Evolutionary conservation across 2,329 filamentous ascomycete species (phyloP).

Genomic region (Shiraia bambusicola): DNA sequence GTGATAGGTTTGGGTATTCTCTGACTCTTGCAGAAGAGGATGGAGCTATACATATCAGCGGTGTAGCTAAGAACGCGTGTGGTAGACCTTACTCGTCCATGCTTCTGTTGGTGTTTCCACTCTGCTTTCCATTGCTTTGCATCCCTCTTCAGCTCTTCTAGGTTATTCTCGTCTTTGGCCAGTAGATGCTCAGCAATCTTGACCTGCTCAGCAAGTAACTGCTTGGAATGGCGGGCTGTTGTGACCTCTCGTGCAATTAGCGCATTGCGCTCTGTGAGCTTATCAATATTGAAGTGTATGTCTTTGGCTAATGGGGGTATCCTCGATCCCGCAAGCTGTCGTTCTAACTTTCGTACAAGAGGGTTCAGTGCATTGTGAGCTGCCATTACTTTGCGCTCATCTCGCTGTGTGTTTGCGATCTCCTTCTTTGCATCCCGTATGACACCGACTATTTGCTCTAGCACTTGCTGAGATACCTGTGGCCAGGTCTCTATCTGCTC

Average conservation of each 20-base stretch:
- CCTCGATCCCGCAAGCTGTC: slow-evolving; percentile 62
- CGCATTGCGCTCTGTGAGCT: slow-evolving; percentile 60
- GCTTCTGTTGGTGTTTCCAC: slow-evolving; percentile 36
- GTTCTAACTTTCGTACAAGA: slow-evolving; percentile 58
- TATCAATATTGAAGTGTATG: slow-evolving; percentile 65
- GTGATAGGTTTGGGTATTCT: slow-evolving; percentile 14
- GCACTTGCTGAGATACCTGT: slow-evolving; percentile 56
- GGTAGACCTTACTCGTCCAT: slow-evolving; percentile 26
- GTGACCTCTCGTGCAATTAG: slow-evolving; percentile 54
- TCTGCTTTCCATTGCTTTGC: slow-evolving; percentile 30
- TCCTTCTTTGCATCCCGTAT: slow-evolving; percentile 62
- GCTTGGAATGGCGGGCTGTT: slow-evolving; percentile 63
- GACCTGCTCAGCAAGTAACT: slow-evolving; percentile 61
- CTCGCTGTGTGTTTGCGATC: slow-evolving; percentile 59
- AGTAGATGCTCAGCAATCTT: slow-evolving; percentile 53
- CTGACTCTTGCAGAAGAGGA: slow-evolving; percentile 30
- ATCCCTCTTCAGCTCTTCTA: slow-evolving; percentile 34
- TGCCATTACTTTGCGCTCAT: slow-evolving; percentile 51
- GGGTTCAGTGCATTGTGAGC: slow-evolving; percentile 59
- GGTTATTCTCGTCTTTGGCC: slow-evolving; percentile 28
- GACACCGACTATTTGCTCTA: slow-evolving; percentile 58
- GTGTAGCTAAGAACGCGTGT: slow-evolving; percentile 4
- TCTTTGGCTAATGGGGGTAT: slow-evolving; percentile 61
- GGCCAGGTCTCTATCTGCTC: slow-evolving; percentile 52
- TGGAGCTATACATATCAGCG: slow-evolving; percentile 36